Conservation (phyloP, 2,329 filamentous ascomycete genomes). For the Huntiella decipiens region DNA sequence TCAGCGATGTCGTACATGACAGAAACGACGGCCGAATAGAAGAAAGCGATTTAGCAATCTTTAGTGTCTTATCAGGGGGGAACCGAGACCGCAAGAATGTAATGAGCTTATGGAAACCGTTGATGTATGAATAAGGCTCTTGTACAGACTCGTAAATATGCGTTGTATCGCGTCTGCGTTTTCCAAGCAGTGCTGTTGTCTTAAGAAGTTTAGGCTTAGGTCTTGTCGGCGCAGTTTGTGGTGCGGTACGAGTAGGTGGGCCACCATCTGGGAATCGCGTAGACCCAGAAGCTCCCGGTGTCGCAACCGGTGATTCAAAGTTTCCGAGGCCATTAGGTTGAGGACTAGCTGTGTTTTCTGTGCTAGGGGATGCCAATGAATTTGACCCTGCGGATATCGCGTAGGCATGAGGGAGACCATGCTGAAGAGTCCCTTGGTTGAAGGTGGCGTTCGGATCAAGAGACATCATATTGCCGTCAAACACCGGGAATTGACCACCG, state of each 20-base stretch:
- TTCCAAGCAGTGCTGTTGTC: conserved; percentile 27
- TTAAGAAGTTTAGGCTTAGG: conserved; percentile 23
- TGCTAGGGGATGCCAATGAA: conserved; percentile 44
- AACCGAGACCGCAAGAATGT: conserved; percentile 64
- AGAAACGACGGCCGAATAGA: conserved; percentile 89
- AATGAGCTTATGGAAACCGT: conserved; percentile 75
- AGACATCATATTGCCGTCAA: conserved; percentile 34
- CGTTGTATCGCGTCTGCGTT: conserved; percentile 53
- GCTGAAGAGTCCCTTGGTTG: conserved; percentile 38
- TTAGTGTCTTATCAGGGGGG: conserved; percentile 53
- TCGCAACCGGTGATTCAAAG: conserved; percentile 29
- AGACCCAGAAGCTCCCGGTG: conserved; percentile 17
- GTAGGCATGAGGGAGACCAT: conserved; percentile 45
- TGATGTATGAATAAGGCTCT: conserved; percentile 79
- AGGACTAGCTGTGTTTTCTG: conserved; percentile 42
- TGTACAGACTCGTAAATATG: conserved; percentile 77
- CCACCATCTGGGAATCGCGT: conserved; percentile 8
- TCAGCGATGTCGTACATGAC: conserved; percentile 74
- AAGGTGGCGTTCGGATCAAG: conserved; percentile 32
- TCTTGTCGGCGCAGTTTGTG: conserved; percentile 19
- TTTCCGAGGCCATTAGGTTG: conserved; percentile 26
- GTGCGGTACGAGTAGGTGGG: conserved; percentile 11
- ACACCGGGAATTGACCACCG: conserved; percentile 14
- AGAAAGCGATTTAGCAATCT: conserved; percentile 72
- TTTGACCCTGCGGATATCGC: conserved; percentile 44